Conservation (phyloP, 768 basidiomycete genomes). For the Boletus huronensis region DNA sequence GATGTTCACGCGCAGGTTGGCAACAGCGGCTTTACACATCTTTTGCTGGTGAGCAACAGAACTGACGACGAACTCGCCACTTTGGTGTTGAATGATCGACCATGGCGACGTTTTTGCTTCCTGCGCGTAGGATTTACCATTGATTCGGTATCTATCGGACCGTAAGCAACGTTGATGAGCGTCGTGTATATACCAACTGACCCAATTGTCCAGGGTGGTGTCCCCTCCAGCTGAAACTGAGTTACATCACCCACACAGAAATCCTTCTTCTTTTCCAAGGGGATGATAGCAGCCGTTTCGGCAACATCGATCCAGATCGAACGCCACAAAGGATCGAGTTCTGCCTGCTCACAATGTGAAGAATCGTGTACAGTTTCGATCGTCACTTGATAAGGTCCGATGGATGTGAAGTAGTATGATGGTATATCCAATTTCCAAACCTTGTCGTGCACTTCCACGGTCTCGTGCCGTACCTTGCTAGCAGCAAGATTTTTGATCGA, state of each 20-base stretch:
- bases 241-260: constrained; percentile 88
- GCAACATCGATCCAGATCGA: constrained; percentile 90
- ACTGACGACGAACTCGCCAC: constrained; percentile 80
- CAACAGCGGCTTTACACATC: constrained; percentile 81
- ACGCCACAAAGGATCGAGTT: constrained; percentile 55
- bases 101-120: constrained; percentile 80
- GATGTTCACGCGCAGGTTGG: constrained; percentile 68
- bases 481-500: constrained; percentile 74
- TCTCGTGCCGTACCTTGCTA: constrained; percentile 58
- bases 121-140: constrained; percentile 68
- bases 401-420: constrained; percentile 66
- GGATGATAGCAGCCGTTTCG: constrained; percentile 89
- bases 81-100: constrained; percentile 75
- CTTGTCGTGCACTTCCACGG: constrained; percentile 45
- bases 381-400: constrained; percentile 76
- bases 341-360: constrained; percentile 74
- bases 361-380: constrained; percentile 80
- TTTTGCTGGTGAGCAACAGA: constrained; percentile 92
- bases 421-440: constrained; percentile 75
- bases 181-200: constrained; percentile 32
- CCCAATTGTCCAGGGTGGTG: constrained; percentile 89
- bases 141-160: constrained; percentile 66
- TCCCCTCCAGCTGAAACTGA: constrained; percentile 92
- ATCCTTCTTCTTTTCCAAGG: constrained; percentile 73
- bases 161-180: constrained; percentile 1